Conservation (phyloP, 805 yeast species). For the Barnettozyma siamensis region DNA sequence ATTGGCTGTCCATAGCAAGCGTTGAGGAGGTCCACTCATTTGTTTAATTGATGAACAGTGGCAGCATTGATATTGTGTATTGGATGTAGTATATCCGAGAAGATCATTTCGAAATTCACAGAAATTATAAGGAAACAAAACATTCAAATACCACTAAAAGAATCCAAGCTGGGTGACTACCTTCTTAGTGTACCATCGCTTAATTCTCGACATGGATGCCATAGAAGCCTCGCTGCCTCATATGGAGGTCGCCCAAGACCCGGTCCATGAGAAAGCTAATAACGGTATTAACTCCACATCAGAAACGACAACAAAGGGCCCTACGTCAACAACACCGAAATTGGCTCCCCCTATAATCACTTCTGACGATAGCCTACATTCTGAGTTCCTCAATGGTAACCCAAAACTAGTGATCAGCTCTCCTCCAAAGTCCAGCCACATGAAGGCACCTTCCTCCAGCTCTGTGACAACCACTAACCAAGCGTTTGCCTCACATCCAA, state of each 20-base stretch:
- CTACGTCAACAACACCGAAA: background rate
- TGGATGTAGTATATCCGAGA: slow-evolving; percentile 1
- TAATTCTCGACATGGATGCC: background rate
- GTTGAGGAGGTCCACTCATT: background rate
- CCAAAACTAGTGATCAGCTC: slow-evolving; percentile 3
- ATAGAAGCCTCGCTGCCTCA: background rate
- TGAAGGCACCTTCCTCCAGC: slow-evolving; percentile 7
- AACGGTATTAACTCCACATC: background rate
- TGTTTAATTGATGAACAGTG: no score
- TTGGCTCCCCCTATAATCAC: background rate
- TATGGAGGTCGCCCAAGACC: background rate
- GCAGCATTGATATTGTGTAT: no score
- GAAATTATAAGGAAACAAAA: no score
- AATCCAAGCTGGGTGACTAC: no score
- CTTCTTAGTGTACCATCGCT: no score
- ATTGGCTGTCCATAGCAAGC: slow-evolving; percentile 17
- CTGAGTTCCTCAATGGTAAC: background rate
- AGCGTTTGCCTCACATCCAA: background rate
- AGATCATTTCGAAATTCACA: no score
- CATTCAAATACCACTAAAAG: no score
- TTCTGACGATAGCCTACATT: no score
- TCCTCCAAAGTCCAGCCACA: slow-evolving; percentile 8
- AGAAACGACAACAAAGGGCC: background rate
- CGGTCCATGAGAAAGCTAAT: background rate
- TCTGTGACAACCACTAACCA: slow-evolving; percentile 3